Evolutionary conservation across 139 green algal species (phyloP), one percentile per base, ranked within the genome.

Genomic region (Dunaliella primolecta): DNA sequence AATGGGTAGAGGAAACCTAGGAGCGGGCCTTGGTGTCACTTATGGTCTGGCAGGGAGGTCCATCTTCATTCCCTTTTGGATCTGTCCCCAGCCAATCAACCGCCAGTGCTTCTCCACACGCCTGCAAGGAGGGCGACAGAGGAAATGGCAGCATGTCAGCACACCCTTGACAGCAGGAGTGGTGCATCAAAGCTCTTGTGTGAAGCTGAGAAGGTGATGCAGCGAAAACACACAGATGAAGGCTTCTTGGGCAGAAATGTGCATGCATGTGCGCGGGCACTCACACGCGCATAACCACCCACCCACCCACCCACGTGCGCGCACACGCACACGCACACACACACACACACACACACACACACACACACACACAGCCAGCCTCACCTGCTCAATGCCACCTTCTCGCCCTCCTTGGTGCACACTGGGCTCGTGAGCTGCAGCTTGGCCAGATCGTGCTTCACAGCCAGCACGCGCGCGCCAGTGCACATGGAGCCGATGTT

Each of bases 401-500:
- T 82, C 93, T 99, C 97, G 30, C 94, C 93, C 87, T 97, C 94
- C 90, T 98, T 99, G 30, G 97, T 99, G 93, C 97, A 99, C 78
- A 99, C 97, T 0, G 97, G 97, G 29, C 87, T 93, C 1, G 97
- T 99, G 21, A 99, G 93, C 91, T 98, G 93, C 92, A 99, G 93
- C 95, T 99, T 99, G 25, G 97, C 97, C 55, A 99, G 89, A 90
- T 99, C 97, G 82, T 91, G 88, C 92, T 99, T 99, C 75, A 98
- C 95, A 72, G 81, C 97, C 80, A 99, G 78, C 81, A 99, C 97
- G 35, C 96, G 89, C 25, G 96, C 97, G 36, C 97, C 97, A 23
- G 97, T 99, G 91, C 95, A 99, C 97, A 99, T 99, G 76, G 94
- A 98, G 30, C 97, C 97, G 85, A 99, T 99, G 93, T 99, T 99